Percentiles rank a stretch among this genome's conserved stretches.
Evolutionary conservation across 805 yeast genomes (phyloP).

Genomic region (Torulaspora franciscae): DNA sequence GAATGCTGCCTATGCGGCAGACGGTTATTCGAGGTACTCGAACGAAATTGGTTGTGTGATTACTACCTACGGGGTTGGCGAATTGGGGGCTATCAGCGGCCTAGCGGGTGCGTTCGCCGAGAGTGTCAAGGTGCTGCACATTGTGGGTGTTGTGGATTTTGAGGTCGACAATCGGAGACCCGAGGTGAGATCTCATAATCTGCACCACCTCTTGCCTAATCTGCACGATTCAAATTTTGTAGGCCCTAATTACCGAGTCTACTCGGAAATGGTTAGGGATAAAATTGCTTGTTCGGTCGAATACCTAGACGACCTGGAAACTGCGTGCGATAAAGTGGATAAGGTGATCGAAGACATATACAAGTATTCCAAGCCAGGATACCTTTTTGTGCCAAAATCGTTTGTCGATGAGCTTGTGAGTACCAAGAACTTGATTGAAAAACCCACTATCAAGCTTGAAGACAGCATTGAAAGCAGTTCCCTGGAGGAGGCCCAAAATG

Average conservation of each 20-base stretch:
- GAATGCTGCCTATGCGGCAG: slow-evolving; percentile 86
- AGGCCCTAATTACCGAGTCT: slow-evolving; percentile 61
- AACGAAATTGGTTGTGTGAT: slow-evolving; percentile 31
- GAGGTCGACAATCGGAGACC: slow-evolving; percentile 5
- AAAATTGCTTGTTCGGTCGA: slow-evolving; percentile 54
- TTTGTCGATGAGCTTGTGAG: slow-evolving; percentile 42
- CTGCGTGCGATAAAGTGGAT: slow-evolving; percentile 58
- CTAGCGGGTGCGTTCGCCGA: slow-evolving; percentile 82
- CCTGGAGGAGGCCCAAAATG: slow-evolving; percentile 18
- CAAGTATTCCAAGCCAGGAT: slow-evolving; percentile 70
- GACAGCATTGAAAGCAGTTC: slow-evolving; percentile 11
- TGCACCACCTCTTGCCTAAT: slow-evolving; percentile 61
- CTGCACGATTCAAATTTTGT: slow-evolving; percentile 40
- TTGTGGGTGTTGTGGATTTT: slow-evolving; percentile 49
- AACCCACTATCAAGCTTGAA: slow-evolving; percentile 16
- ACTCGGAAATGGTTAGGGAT: slow-evolving; percentile 55
- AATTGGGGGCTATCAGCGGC: slow-evolving; percentile 71
- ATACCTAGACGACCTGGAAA: slow-evolving; percentile 41
- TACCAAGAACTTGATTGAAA: slow-evolving; percentile 15
- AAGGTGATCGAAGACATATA: slow-evolving; percentile 53
- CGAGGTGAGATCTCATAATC: slow-evolving; percentile 30
- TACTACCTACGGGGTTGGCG: slow-evolving; percentile 79
- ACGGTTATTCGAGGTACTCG: slow-evolving; percentile 69
- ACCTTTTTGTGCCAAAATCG: slow-evolving; percentile 71
- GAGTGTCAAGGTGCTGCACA: slow-evolving; percentile 69